A percentile compares a stretch with the other conserved stretches of the same genome.
These are phyloP conservation scores for Raphanus raphanistrum DNA, from an alignment of 345 rosid species.

Conservation along the genomic window DNA sequence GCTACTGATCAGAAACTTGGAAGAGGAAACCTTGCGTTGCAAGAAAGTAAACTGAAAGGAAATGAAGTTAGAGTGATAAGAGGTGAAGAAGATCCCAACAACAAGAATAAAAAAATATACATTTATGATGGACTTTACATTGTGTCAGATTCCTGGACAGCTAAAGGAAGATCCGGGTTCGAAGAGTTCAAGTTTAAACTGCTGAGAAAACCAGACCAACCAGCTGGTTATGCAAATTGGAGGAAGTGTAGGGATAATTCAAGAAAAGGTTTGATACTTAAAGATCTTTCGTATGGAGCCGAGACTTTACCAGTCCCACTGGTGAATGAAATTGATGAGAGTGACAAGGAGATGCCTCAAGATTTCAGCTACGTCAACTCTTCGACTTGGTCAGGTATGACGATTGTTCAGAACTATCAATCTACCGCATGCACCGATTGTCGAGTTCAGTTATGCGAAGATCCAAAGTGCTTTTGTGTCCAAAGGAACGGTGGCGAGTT, in stretches of 20 bases:
- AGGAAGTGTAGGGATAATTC: not conserved
- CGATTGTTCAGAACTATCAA: not conserved
- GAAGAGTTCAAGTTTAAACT: slow-evolving; percentile 54
- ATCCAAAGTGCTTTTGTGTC: slow-evolving; percentile 41
- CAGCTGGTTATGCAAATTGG: slow-evolving; percentile 42
- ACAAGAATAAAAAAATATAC: slow-evolving; percentile 39
- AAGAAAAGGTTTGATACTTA: slow-evolving; percentile 46
- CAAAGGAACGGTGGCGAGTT: slow-evolving; percentile 34
- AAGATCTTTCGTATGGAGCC: slow-evolving; percentile 61
- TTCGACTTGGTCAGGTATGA: not conserved
- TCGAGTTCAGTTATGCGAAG: not conserved
- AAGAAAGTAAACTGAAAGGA: slow-evolving; percentile 44
- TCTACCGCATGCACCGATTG: not conserved
- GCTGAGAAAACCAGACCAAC: slow-evolving; percentile 53
- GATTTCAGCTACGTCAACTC: slow-evolving; percentile 45
- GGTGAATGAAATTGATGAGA: slow-evolving; percentile 64
- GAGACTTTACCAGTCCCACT: slow-evolving; percentile 56
- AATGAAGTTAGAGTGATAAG: slow-evolving; percentile 66
- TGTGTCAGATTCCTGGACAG: slow-evolving; percentile 51
- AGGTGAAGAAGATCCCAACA: slow-evolving; percentile 44
- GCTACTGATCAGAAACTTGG: slow-evolving; percentile 56
- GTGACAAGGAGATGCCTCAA: slow-evolving; percentile 52
- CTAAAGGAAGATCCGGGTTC: slow-evolving; percentile 44
- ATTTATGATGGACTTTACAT: slow-evolving; percentile 63
- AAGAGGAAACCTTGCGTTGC: slow-evolving; percentile 65